Evolutionary conservation across 1,139 yeast genomes (phyloP).

Genomic region (Geotrichum klebahnii): DNA sequence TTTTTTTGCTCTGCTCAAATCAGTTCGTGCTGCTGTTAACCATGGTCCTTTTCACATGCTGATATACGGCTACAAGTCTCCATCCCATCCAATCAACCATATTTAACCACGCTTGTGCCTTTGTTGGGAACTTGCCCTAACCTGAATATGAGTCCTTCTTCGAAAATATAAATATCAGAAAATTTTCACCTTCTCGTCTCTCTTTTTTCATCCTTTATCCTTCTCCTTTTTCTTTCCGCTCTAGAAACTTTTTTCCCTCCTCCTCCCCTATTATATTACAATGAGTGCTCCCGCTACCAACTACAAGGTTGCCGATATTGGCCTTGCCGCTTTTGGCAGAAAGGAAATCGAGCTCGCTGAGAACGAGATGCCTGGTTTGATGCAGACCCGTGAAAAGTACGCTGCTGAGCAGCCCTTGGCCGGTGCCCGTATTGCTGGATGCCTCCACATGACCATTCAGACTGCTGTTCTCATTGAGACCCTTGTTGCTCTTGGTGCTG

Average conservation of each 20-base stretch:
- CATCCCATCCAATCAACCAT: too few species aligned
- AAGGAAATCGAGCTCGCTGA: slow-evolving; percentile 98
- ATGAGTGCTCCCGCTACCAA: slow-evolving; percentile 42
- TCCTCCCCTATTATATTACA: slow-evolving; percentile 13
- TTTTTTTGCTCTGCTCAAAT: too few species aligned
- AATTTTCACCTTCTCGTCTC: too few species aligned
- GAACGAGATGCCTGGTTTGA: slow-evolving; percentile 99
- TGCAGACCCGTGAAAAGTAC: slow-evolving; percentile 93
- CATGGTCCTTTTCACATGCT: too few species aligned
- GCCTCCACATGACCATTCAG: slow-evolving; percentile 99
- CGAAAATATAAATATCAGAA: neutral
- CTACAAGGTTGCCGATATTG: slow-evolving; percentile 97
- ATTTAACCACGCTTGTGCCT: too few species aligned
- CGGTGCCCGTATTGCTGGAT: slow-evolving; percentile 99
- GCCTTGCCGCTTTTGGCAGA: slow-evolving; percentile 99
- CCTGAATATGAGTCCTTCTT: too few species aligned
- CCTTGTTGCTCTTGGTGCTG: slow-evolving; percentile 96
- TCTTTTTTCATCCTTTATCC: neutral
- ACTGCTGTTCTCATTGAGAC: slow-evolving; percentile 99
- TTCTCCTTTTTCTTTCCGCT: slow-evolving; percentile 9
- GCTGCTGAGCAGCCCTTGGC: slow-evolving; percentile 91
- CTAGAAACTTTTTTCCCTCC: slow-evolving; percentile 7
- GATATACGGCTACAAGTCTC: too few species aligned
- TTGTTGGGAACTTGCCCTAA: too few species aligned
- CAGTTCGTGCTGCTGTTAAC: too few species aligned